Evolutionary conservation across 768 basidiomycete genomes (phyloP), one percentile per base, ranked within the genome.

Genomic region (Crassisporium funariophilum): DNA sequence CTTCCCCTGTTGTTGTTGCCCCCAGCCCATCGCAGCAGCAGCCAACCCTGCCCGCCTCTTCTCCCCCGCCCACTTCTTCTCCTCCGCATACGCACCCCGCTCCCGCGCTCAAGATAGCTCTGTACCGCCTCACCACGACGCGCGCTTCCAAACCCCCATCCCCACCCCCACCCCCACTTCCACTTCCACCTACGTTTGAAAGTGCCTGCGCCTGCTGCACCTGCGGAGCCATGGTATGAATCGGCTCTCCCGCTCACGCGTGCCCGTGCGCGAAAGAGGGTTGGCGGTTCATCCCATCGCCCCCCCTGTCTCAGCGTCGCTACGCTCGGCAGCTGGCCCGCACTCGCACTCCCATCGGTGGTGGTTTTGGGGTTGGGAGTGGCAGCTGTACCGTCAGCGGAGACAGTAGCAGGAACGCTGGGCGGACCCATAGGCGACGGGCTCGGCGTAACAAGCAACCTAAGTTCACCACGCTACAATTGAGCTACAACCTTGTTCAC

Each of bases 401-500:
- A 61, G 3, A 72, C 59, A 34, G 61, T 66, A 6, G 78, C 76
- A 7, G 78, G 55, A 0, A n/a, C n/a, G n/a, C n/a, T n/a, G n/a
- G n/a, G n/a, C n/a, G n/a, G n/a, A n/a, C n/a, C n/a, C n/a, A n/a
- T n/a, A n/a, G n/a, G n/a, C n/a, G n/a, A n/a, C n/a, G n/a, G n/a
- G n/a, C n/a, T n/a, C n/a, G n/a, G n/a, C n/a, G n/a, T n/a, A n/a
- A n/a, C n/a, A n/a, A n/a, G n/a, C n/a, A n/a, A n/a, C n/a, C n/a
- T n/a, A n/a, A n/a, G n/a, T n/a, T n/a, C n/a, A n/a, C n/a, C n/a
- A n/a, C n/a, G n/a, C n/a, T n/a, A n/a, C n/a, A n/a, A n/a, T n/a
- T n/a, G n/a, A n/a, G n/a, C n/a, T n/a, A n/a, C n/a, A n/a, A n/a
- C n/a, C n/a, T n/a, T n/a, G n/a, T n/a, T n/a, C n/a, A n/a, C n/a